Evolutionary conservation across 176 grass and related monocot species (phyloP).

Genomic region (Aegilops umbellulata): DNA sequence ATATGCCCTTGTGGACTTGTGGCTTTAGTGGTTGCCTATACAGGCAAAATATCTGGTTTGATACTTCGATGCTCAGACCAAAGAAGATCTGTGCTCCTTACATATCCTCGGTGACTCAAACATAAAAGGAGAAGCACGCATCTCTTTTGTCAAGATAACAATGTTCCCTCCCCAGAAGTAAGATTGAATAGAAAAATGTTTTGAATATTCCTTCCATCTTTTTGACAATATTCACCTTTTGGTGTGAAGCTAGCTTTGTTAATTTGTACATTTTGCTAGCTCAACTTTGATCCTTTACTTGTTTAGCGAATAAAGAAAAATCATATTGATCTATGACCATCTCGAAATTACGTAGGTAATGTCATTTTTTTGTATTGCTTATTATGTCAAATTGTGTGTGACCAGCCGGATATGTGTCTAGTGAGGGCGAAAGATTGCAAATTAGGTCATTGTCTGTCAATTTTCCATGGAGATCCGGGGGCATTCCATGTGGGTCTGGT

Average conservation of each 20-base stretch:
- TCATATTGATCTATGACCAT: background rate
- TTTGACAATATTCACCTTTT: background rate
- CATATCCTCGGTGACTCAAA: background rate
- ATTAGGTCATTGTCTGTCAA: background rate
- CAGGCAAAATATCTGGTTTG: conserved; percentile 23
- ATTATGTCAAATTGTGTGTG: background rate
- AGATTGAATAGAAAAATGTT: background rate
- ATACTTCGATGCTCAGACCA: background rate
- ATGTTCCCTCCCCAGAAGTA: background rate
- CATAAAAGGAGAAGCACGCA: background rate
- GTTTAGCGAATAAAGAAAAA: background rate
- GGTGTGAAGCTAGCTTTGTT: background rate
- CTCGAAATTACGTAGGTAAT: background rate
- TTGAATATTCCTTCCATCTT: background rate
- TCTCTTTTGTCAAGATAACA: background rate
- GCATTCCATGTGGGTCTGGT: background rate
- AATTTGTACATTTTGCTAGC: background rate
- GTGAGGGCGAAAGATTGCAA: background rate
- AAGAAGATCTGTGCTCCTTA: background rate
- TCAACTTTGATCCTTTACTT: background rate
- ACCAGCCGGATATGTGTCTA: background rate
- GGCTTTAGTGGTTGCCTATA: background rate
- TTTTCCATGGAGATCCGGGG: background rate
- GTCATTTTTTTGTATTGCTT: background rate
- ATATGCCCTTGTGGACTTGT: background rate